Evolutionary conservation across 495 filamentous ascomycete genomes (phyloP), one percentile per base, ranked within the genome.

Genomic region (Pseudevernia furfuracea): DNA sequence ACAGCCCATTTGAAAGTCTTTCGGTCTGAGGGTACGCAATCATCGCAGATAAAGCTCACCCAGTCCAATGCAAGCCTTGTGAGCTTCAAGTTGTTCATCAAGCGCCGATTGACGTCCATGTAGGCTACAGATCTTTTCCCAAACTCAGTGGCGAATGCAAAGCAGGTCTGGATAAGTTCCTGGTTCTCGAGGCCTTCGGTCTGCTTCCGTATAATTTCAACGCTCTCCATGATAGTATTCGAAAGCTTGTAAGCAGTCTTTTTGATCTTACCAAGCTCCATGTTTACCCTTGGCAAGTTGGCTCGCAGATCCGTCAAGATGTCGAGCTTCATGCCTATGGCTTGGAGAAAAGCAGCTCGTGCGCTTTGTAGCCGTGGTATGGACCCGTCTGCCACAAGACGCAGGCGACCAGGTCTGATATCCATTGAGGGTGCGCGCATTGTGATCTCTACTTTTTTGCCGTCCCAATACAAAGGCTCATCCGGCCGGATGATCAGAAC

Each of bases 171-270:
- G 67, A 98, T 91, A 34, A 98, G 81, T 68, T 98, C 94, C 66
- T 96, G 92, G 71, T 93, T 97, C 62, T 95, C 89, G 55, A 96
- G 81, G 3, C 85, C 89, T 63, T 82, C 81, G 25, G 91, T 91
- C 75, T 97, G 93, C 63, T 86, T 82, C 60, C 92, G 82, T 65
- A 97, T 93, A 59, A 89, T 88, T 68, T 93, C 91, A 61, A 98
- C 94, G 70, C 92, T 96, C 71, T 97, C 93, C 95, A 98, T 97
- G 74, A 97, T 97, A 15, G 92, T 89, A 76, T 96, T 96, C n/a
- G 91, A 96, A 41, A 98, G 79, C 74, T 94, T 95, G 80, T 95
- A 97, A 36, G 91, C 90, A 0, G 91, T 93, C 74, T 91, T 94
- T 73, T 96, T 95, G 69, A 97, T 98, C 72, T 93, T 91, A 71